Percentiles rank a stretch among this genome's conserved stretches.
These are phyloP conservation scores for Atalantia buxifolia DNA, from an alignment of 345 rosid genomes.

Conservation along the genomic window DNA sequence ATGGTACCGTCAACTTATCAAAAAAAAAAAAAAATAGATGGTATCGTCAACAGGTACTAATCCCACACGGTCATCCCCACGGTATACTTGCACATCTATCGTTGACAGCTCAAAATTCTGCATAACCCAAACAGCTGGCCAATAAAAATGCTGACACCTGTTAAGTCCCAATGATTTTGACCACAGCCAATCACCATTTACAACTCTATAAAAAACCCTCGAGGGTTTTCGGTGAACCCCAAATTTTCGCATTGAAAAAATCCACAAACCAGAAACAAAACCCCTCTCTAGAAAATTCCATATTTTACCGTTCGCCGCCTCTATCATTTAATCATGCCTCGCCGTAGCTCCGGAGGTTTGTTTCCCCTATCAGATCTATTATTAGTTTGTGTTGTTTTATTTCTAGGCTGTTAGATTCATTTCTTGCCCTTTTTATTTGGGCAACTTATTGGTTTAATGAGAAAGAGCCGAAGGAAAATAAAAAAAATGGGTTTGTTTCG, in stretches of 20 bases:
- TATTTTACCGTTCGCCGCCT: background rate
- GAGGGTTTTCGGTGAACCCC: background rate
- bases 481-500: background rate
- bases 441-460: background rate
- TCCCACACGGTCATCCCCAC: background rate
- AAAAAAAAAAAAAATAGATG: too few species aligned
- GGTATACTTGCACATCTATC: too few species aligned
- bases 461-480: background rate
- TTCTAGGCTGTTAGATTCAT: background rate
- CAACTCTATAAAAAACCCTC: background rate
- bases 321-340: constrained; percentile 37
- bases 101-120: too few species aligned
- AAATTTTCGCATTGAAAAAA: background rate
- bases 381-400: background rate
- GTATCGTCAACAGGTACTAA: background rate
- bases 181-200: background rate
- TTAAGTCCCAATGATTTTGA: background rate
- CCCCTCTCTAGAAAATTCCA: background rate
- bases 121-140: accelerated
- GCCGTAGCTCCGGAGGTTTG: constrained; percentile 70
- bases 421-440: background rate
- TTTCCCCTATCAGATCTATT: background rate
- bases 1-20: too few species aligned
- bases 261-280: background rate
- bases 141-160: background rate